Evolutionary conservation across 2,329 filamentous ascomycete genomes (phyloP), one percentile per base, ranked within the genome.

Genomic region (Aspergillus clavatus): DNA sequence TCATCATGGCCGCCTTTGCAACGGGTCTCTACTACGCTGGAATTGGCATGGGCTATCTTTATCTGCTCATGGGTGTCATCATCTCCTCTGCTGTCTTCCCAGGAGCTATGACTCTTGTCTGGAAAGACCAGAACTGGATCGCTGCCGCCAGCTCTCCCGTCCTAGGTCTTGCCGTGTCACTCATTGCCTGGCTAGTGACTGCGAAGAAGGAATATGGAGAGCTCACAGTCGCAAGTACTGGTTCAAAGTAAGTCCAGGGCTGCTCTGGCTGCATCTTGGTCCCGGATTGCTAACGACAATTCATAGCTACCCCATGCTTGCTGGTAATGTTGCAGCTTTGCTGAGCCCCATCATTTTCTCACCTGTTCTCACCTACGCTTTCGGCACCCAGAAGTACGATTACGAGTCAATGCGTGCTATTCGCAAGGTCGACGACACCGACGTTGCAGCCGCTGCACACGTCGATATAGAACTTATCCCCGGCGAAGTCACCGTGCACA

Each of bases 61-160:
- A 94, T 61, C 73, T 95, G 1, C 80, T 95, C 61, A 95, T 95
- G 89, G 90, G 89, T 6, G 86, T 89, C 40, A 87, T 95, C 58
- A 93, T 95, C 61, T 89, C 84, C 0, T 81, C 86, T 0, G 89
- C 88, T 3, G 89, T 95, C 3, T 77, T 95, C 10, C 89, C 90
- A 0, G 87, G 88, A 0, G 84, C 87, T 0, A 72, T 95, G 51
- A 87, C 88, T 0, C 77, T 95, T 0, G 75, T 89, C 47, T 95
- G 89, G 88, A 80, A 79, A 40, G 81, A 84, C 2, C 89, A 94
- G 65, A 89, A 87, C 59, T 83, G 81, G 73, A 81, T 80, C 63
- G 86, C 87, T 1, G 87, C 86, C 0, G 80, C 81, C 1, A 72
- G 84, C 14, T 82, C 82, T 0, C 86, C 87, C 0, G 76, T 84